Conservation (phyloP, 768 basidiomycete genomes). For the Hypsizygus marmoreus region DNA sequence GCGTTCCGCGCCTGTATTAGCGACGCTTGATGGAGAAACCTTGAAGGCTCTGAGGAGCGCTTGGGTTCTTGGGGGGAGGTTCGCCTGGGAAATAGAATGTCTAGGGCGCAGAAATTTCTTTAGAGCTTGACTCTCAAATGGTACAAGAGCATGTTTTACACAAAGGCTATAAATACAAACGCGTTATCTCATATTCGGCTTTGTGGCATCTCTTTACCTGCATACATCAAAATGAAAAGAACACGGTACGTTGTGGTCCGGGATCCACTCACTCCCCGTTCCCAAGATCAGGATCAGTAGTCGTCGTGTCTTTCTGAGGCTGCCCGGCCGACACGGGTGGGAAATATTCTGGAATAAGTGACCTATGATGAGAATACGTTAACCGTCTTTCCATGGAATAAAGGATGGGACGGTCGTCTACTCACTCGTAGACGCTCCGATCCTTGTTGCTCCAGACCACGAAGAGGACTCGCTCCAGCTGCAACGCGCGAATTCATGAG, state of each 20-base stretch:
- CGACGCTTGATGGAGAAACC: conserved; percentile 4
- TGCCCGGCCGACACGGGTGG: conserved; percentile 33
- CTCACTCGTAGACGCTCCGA: conserved; percentile 65
- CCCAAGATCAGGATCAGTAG: background rate
- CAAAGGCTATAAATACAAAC: conserved; percentile 5
- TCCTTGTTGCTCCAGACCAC: conserved; percentile 73
- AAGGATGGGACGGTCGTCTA: conserved; percentile 8
- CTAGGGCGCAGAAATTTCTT: conserved; percentile 3
- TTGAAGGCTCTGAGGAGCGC: background rate
- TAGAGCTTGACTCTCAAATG: background rate
- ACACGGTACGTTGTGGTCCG: too few species aligned
- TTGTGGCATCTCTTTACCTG: background rate
- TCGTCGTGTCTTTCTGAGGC: background rate
- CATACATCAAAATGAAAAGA: too few species aligned
- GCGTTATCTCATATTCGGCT: background rate
- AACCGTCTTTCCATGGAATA: too few species aligned
- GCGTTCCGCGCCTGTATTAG: background rate
- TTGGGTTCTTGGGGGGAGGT: background rate
- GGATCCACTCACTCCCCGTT: background rate
- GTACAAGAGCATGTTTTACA: conserved; percentile 9
- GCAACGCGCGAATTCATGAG: conserved; percentile 1
- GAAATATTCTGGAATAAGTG: conserved; percentile 66
- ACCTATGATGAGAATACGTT: conserved; percentile 20
- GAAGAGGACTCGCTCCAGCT: conserved; percentile 77
- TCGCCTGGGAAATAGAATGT: background rate